Evolutionary conservation across 495 filamentous ascomycete species (phyloP), one percentile per base, ranked within the genome.

Genomic region (Filosporella fistucella): DNA sequence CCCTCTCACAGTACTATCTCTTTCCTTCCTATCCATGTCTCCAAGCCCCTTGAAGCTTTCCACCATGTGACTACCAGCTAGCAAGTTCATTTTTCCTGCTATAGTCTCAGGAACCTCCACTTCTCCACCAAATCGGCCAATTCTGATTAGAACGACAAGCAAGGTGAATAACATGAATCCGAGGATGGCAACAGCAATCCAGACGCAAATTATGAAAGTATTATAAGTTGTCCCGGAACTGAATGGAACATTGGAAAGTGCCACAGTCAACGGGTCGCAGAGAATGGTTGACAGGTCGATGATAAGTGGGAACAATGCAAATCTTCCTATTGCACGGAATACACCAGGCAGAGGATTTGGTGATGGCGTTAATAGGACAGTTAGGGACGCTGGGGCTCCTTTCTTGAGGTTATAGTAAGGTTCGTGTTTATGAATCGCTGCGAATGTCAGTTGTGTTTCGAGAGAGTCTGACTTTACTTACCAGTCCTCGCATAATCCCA

Each of bases 341-440:
- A 18, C 26, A 11, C 24, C 16, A 14, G 26, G 24, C 14, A 32
- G 41, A 10, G 24, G 17, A 16, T 16, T 14, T 6, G n/a, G 13
- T 14, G 41, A 16, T 30, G 41, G 28, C 13, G 16, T 44, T 11
- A 44, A 16, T 12, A 44, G 24, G 24, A 28, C 23, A 30, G 10
- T 30, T 11, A 2, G 16, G 23, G 24, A 14, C 12, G 22, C 23
- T 14, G 23, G 1, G 16, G 23, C 8, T 6, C 24, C 41, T 2
- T 17, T 12, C 14, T 9, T 26, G 23, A 44, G 41, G 4, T 44
- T 44, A 21, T 44, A 21, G 12, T 44, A 44, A 10, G 41, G 41
- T 20, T 44, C 41, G 23, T 17, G 13, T 12, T 32, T 14, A 21
- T 29, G 41, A 11, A 44, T 26, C 13, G 16, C 41, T 25, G 13